Base-by-base conservation (phyloP, 148 eudicot species). In the Arbutus unedo region DNA sequence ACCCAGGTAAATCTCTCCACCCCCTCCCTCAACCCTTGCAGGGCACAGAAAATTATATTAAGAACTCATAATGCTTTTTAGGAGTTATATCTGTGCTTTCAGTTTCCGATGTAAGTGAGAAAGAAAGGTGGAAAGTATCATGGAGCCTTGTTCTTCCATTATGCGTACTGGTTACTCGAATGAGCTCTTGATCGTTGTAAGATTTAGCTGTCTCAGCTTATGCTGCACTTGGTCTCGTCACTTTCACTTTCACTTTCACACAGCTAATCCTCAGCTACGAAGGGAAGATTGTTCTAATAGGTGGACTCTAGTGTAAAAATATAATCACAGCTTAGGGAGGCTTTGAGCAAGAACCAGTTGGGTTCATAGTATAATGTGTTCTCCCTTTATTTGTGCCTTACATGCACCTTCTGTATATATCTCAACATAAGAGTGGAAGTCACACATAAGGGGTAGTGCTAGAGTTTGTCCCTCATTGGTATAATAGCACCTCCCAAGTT, bases 1-100 rank as follows among this genome's bases (percentile, higher is more conserved):
- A 96, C 99, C 55, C 99, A 94, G 99, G 99, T 95, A 70, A 81
- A 41, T 73, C 41, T 41, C 66, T 41, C 77, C 41, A 10, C 7
- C 9, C 38, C 23, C 43, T 47, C 49, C 10, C 55, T 81, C 53
- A 53, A 53, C 72, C 1, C 43, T 41, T 43, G 70, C 51, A 6
- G 38, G 55, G 51, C 41, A n/a, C 21, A 18, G 25, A 71, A 41
- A 31, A 54, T 54, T 31, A 71, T 41, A 41, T 41, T 55, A 9
- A 38, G 3, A 25, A 87, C 53, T 79, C 51, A 43, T 8, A 13
- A 31, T 77, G 56, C 14, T 31, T 31, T 31, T 31, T 31, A 31
- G 38, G 51, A 50, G 31, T 62, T 77, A 9, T 51, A 8, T 43
- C 43, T 18, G 21, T 47, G 83, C 41, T 79, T 76, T 54, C 50